Evolutionary conservation across 2,329 filamentous ascomycete genomes (phyloP), one percentile per base, ranked within the genome.

Genomic region (Hypoxylon sp.): DNA sequence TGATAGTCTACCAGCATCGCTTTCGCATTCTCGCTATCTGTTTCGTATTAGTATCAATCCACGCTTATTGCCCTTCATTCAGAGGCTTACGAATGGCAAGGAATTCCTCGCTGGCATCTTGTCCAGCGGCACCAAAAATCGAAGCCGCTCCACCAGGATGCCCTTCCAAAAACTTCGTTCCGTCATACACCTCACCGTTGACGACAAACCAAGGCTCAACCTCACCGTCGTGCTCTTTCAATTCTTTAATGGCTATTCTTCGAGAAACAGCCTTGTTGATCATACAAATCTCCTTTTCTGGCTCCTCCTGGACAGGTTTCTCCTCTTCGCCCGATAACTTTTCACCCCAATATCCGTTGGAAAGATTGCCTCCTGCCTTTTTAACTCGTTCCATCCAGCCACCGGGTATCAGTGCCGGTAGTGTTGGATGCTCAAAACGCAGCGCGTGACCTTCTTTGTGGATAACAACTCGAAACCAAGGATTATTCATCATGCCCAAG

Each of bases 401-500:
- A 9, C 89, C 89, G 0, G 88, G 80, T 59, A 87, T 86, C 26
- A 91, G 71, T 0, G 87, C 86, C 5, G 91, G 90, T 57, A 91
- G 88, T 2, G 91, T 95, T 0, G 92, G 92, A 63, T 97, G 92
- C 69, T 96, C 91, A 61, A 97, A 97, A 4, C 83, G 79, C 30
- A 96, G 72, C 5, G 67, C 71, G 11, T 82, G 76, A 0, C 77
- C 78, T 52, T 92, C 86, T 47, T 85, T 86, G 42, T 84, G 82
- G 45, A 97, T 88, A 2, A 86, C 83, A 1, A 97, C 81, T 4
- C 92, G 81, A 69, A 88, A 97, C 92, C 92, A 97, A 0, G 90
- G 89, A 63, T 96, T 96, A 72, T 96, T 96, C 92, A 97, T 96
- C 92, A 97, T 97, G 0, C 92, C 91, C 27, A 96, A 75, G 2